phyloP scores from a whole-genome alignment of 148 eudicot species.

The Pharnaceum exiguum region DNA sequence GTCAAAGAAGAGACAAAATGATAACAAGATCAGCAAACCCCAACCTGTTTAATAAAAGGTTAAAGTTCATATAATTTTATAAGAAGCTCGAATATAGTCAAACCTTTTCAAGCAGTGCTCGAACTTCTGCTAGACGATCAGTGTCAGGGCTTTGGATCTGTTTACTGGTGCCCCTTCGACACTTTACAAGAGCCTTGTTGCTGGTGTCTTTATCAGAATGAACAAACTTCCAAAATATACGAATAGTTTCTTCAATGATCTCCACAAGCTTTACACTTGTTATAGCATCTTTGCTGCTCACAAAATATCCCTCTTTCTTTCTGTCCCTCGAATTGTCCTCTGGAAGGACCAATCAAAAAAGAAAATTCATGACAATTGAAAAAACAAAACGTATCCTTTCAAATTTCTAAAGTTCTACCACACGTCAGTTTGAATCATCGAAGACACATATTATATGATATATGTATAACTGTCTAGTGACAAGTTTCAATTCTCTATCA shows the following conservation, averaged over 20 bases:
- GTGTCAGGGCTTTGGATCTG: constrained; percentile 53
- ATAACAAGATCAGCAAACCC: no score
- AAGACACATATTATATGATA: no score
- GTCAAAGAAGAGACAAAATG: no score
- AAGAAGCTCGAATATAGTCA: background rate
- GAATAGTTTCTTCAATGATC: constrained; percentile 72
- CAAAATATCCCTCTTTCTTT: constrained; percentile 41
- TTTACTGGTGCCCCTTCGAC: constrained; percentile 23
- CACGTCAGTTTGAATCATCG: no score
- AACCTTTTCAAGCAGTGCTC: constrained; percentile 59
- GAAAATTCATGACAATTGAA: background rate
- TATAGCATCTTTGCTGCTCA: constrained; percentile 43
- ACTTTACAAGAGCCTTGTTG: constrained; percentile 13
- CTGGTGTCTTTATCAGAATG: constrained; percentile 55
- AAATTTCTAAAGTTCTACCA: no score
- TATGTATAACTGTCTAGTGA: no score
- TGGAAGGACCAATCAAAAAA: constrained; percentile 20
- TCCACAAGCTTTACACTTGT: constrained; percentile 76
- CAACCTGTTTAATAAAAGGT: no score
- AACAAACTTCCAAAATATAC: constrained; percentile 75
- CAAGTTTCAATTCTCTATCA: no score
- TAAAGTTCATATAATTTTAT: no score
- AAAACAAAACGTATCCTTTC: no score
- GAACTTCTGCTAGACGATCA: constrained; percentile 43
- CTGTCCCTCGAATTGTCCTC: constrained; percentile 55